phyloP scores from a whole-genome alignment of 345 rosid species.

The Salix koriyanagi region DNA sequence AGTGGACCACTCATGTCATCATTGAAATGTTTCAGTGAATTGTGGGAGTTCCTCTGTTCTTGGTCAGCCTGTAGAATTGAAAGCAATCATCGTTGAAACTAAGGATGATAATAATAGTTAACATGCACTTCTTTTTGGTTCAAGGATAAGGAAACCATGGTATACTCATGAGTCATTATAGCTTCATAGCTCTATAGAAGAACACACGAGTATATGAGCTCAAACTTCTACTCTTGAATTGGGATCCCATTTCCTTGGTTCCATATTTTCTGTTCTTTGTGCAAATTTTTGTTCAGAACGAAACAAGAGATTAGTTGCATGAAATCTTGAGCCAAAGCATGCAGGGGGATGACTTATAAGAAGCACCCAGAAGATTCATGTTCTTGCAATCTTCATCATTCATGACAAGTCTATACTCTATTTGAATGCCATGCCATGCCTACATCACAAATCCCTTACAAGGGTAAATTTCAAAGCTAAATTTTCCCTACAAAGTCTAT shows the following conservation, averaged over 20 bases:
- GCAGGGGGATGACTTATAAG: background rate
- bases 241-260: background rate
- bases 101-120: background rate
- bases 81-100: background rate
- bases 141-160: background rate
- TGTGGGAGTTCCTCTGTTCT: slow-evolving; percentile 54
- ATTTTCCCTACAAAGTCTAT: background rate
- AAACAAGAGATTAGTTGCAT: background rate
- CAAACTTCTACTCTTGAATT: background rate
- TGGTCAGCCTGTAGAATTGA: slow-evolving; percentile 20
- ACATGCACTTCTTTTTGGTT: background rate
- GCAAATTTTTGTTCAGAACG: background rate
- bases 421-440: background rate
- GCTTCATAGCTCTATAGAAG: background rate
- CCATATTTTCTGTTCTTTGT: background rate
- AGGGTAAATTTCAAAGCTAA: background rate
- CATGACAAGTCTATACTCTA: too few species aligned
- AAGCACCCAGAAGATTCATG: background rate
- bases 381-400: background rate
- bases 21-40: slow-evolving; percentile 55
- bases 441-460: background rate
- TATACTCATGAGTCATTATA: background rate
- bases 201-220: background rate
- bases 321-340: background rate
- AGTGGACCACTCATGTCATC: slow-evolving; percentile 56